Evolutionary conservation across 208 protist genomes (phyloP).

Genomic region (Leishmania major): DNA sequence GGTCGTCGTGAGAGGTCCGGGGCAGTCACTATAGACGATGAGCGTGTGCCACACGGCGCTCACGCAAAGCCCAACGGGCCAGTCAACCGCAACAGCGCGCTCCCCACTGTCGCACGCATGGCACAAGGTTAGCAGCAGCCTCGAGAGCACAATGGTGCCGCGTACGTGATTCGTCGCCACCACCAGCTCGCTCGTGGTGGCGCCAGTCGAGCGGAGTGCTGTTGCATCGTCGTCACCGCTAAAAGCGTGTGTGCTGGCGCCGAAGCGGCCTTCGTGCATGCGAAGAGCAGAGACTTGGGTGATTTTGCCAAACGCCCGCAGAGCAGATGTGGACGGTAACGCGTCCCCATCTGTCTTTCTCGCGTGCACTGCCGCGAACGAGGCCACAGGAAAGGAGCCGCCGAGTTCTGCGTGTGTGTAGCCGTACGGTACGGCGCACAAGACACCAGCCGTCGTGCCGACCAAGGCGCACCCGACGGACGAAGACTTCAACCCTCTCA

Average conservation of each 20-base stretch:
- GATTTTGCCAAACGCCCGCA: constrained; percentile 20
- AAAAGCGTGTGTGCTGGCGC: not conserved
- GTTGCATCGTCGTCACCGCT: not conserved
- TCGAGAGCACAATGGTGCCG: constrained; percentile 17
- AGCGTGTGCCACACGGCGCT: constrained; percentile 11
- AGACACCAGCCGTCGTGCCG: constrained; percentile 16
- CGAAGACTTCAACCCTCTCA: not conserved
- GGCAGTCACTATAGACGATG: constrained; percentile 15
- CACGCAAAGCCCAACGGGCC: not conserved
- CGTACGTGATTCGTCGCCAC: constrained; percentile 28
- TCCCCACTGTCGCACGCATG: not conserved
- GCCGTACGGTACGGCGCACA: constrained; percentile 17
- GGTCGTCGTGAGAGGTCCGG: constrained; percentile 19
- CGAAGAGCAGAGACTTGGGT: constrained; percentile 11
- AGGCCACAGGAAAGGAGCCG: not conserved
- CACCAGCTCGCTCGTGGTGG: constrained; percentile 7
- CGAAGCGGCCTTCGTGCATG: not conserved
- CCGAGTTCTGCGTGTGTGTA: not conserved
- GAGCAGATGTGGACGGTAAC: not conserved
- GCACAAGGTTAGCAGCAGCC: not conserved
- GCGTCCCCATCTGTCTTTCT: not conserved
- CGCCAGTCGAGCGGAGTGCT: not conserved
- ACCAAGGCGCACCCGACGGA: constrained; percentile 15
- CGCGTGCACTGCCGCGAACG: not conserved
- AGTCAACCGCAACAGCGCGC: not conserved